These are phyloP conservation scores for Anisodus tanguticus DNA, from an alignment of 257 asterid genomes.

Conservation along the genomic window DNA sequence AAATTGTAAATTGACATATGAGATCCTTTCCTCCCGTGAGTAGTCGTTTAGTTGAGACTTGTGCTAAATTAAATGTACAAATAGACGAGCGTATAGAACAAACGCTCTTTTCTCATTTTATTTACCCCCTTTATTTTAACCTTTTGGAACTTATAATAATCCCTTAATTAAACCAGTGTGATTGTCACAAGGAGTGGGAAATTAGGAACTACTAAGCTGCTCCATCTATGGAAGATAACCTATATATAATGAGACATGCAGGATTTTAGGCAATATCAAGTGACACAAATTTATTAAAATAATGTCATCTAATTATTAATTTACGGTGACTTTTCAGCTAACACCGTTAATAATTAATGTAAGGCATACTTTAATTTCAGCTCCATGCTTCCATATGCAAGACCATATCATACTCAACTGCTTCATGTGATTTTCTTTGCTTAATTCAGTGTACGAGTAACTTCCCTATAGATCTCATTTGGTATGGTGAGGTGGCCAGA, in stretches of 20 bases:
- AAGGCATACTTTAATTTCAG: conserved; percentile 7
- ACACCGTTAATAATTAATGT: not conserved
- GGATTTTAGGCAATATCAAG: not conserved
- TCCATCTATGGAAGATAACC: not conserved
- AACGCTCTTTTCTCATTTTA: too few species aligned
- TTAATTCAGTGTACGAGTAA: not conserved
- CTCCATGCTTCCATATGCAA: not conserved
- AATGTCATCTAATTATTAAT: not conserved
- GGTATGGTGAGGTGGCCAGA: not conserved
- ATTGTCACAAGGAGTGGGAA: not conserved
- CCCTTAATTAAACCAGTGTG: not conserved
- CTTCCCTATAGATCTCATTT: not conserved
- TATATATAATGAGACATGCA: not conserved
- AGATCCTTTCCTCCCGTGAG: too few species aligned
- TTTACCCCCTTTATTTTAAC: too few species aligned
- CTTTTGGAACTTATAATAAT: not conserved
- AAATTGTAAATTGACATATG: too few species aligned
- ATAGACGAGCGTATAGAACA: too few species aligned
- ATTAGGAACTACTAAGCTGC: not conserved
- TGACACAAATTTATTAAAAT: not conserved
- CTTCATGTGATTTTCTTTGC: conserved; percentile 18
- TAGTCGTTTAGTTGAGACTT: too few species aligned
- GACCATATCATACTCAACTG: not conserved
- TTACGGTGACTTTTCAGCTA: not conserved
- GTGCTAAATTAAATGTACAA: too few species aligned